Percentiles rank a stretch among this genome's conserved stretches.
Evolutionary conservation across 768 basidiomycete species (phyloP).

Genomic region (Mycena amicta): DNA sequence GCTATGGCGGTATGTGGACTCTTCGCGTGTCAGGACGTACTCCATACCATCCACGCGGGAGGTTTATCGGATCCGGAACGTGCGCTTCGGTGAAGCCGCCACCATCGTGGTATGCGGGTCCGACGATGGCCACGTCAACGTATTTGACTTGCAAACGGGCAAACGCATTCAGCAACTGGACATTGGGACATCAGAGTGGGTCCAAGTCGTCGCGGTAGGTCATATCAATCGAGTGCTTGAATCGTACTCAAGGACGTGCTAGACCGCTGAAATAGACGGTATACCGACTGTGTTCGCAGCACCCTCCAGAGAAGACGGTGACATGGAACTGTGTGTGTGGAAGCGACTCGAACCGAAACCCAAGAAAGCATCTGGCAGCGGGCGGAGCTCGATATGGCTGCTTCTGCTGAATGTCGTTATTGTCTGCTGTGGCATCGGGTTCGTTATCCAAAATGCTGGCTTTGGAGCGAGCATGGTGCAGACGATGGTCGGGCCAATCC

Average conservation of each 20-base stretch:
- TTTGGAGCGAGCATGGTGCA: neutral
- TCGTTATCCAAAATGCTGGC: neutral
- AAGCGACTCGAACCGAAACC: neutral
- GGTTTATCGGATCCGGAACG: neutral
- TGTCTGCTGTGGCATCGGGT: neutral
- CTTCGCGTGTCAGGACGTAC: neutral
- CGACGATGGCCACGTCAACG: neutral
- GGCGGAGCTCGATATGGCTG: neutral
- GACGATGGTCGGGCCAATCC: too few relatives aligned
- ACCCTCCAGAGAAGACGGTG: neutral
- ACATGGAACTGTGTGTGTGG: neutral
- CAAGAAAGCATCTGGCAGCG: neutral
- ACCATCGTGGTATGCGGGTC: neutral
- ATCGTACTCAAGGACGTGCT: neutral
- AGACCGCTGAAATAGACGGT: neutral
- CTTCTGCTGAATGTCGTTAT: neutral
- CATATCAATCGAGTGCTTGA: neutral
- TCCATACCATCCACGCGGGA: neutral
- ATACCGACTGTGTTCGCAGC: neutral
- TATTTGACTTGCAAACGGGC: neutral
- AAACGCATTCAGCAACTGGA: neutral
- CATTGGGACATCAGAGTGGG: neutral
- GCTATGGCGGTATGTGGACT: neutral
- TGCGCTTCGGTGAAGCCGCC: neutral
- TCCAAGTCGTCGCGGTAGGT: neutral